Percentiles rank a stretch among this genome's conserved stretches.
These are phyloP conservation scores for Paramyrothecium sp. DNA, from an alignment of 2,329 filamentous ascomycete species.

Conservation along the genomic window DNA sequence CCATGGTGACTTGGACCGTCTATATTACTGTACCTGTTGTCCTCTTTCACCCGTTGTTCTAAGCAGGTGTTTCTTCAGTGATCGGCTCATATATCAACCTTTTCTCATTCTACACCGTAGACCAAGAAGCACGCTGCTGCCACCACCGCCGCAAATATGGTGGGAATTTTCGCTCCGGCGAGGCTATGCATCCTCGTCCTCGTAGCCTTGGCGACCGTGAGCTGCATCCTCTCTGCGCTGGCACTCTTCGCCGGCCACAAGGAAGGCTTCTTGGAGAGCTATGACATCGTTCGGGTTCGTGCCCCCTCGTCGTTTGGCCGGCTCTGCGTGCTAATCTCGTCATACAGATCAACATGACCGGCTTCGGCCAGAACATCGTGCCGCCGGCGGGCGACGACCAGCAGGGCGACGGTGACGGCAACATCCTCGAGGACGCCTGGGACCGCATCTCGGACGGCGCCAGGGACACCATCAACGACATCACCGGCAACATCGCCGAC, in stretches of 20 bases:
- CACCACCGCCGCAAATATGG: not conserved
- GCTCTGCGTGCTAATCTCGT: not conserved
- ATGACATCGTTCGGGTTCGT: slow-evolving; percentile 37
- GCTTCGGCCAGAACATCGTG: slow-evolving; percentile 33
- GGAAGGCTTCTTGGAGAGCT: slow-evolving; percentile 41
- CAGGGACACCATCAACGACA: slow-evolving; percentile 35
- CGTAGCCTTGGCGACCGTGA: slow-evolving; percentile 33
- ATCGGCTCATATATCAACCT: too few relatives aligned
- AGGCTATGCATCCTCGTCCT: slow-evolving; percentile 27
- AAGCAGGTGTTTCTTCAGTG: too few relatives aligned
- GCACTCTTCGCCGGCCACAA: slow-evolving; percentile 38
- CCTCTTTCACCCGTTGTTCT: too few relatives aligned
- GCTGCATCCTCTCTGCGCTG: slow-evolving; percentile 37
- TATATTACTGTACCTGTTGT: too few relatives aligned
- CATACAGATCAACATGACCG: slow-evolving; percentile 34
- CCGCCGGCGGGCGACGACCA: slow-evolving; percentile 18
- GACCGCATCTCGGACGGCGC: slow-evolving; percentile 30
- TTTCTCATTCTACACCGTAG: not conserved
- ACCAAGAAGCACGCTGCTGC: not conserved
- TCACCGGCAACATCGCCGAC: slow-evolving; percentile 38
- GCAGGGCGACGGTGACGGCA: slow-evolving; percentile 19
- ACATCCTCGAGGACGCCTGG: slow-evolving; percentile 24
- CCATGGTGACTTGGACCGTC: too few relatives aligned
- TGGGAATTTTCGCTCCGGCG: not conserved
- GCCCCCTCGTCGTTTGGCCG: not conserved